Evolutionary conservation across 2,329 filamentous ascomycete genomes (phyloP), one percentile per base, ranked within the genome.

Genomic region (Venturia aucupariae): DNA sequence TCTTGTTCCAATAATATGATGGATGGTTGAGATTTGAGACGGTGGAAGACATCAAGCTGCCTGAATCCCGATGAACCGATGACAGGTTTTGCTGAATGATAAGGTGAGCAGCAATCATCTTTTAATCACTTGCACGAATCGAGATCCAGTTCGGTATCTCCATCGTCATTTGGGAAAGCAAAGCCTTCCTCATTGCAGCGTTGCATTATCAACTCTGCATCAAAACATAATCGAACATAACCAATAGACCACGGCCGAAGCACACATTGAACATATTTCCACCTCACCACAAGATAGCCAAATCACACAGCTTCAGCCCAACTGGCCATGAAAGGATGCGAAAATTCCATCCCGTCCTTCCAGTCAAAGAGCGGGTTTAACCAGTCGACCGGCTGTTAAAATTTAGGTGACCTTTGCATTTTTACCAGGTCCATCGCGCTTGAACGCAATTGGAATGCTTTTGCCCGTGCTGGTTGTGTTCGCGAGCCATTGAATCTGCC

Each of bases 401-500:
- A 13, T 22, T 38, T 13, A 57, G 51, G 51, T 35, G 11, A 35
- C 30, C 19, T 57, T 57, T 11, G 51, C 51, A 32, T 35, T 5
- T n/a, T n/a, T 61, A 24, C 59, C 59, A 30, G 59, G 59, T 42
- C 3, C 59, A 4, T 42, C 35, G 19, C 35, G 30, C 35, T 61
- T 61, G 27, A 61, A 24, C 4, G 38, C 30, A 24, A 61, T 42
- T 27, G 59, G 35, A 24, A 61, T 17, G 22, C 38, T 46, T 4
- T 38, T 61, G n/a, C 42, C 59, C 4, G 35, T 5, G n/a, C 15
- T 30, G 13, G 38, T 61, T 8, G 4, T n/a, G n/a, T 61, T 32
- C 3, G 59, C 59, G 42, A 61, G 35, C 59, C 59, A 61, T 30
- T 61, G 38, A 10, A 61, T 24, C 13, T 27, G 13, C 59, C 59